A percentile compares a stretch with the other conserved stretches of the same genome.
Evolutionary conservation across 169 alveolate species (phyloP).

Genomic region (Besnoitia besnoiti): DNA sequence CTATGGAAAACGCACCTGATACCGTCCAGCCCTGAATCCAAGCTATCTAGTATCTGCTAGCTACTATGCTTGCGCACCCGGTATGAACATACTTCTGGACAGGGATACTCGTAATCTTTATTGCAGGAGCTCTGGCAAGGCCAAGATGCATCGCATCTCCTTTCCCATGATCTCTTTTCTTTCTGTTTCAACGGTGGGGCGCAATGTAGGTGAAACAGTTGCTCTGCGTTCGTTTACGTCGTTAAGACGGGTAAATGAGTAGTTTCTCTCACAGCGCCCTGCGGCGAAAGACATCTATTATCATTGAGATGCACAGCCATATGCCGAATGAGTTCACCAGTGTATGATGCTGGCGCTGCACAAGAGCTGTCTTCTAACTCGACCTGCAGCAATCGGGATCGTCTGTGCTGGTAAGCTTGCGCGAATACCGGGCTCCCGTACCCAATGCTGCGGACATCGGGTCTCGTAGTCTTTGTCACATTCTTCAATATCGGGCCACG

Average conservation of each 20-base stretch:
- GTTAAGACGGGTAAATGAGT: background rate
- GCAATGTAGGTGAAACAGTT: background rate
- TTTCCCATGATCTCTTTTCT: constrained; percentile 43
- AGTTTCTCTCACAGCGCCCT: constrained; percentile 51
- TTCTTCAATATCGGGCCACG: constrained; percentile 27
- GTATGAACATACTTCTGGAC: constrained; percentile 49
- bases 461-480: constrained; percentile 57
- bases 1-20: constrained; percentile 29
- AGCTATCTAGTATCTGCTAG: background rate
- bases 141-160: constrained; percentile 56
- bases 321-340: background rate
- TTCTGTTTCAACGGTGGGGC: constrained; percentile 26
- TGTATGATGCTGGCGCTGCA: constrained; percentile 47
- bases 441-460: constrained; percentile 63
- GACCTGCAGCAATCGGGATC: background rate
- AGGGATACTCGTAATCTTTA: constrained; percentile 41
- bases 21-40: constrained; percentile 43
- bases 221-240: background rate
- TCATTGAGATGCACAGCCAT: background rate
- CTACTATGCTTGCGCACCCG: background rate
- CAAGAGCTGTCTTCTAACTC: constrained; percentile 14
- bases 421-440: background rate
- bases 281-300: background rate
- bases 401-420: background rate
- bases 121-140: constrained; percentile 46